Percentiles rank a stretch among this genome's conserved stretches.
Evolutionary conservation across 2,329 filamentous ascomycete species (phyloP).

Genomic region (Ascochyta fabae): DNA sequence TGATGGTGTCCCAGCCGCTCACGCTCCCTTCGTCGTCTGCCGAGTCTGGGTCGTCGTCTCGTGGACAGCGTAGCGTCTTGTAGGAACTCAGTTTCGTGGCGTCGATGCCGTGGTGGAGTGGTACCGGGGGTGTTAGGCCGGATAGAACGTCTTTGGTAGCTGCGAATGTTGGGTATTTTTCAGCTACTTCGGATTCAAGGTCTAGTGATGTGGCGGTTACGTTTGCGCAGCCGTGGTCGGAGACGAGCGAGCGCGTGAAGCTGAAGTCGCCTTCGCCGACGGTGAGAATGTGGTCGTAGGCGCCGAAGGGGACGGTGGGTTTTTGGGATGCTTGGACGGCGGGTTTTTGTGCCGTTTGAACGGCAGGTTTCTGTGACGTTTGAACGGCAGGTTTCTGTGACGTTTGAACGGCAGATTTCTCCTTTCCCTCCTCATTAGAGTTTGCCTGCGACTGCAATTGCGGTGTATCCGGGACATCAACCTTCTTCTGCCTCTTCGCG

Average conservation of each 20-base stretch:
- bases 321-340: conserved; percentile 49
- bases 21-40: conserved; percentile 27
- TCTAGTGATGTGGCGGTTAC: conserved; percentile 76
- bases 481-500: conserved; percentile 19
- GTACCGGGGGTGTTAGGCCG: conserved; percentile 43
- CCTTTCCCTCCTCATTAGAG: no score
- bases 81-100: conserved; percentile 61
- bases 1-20: conserved; percentile 72
- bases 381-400: no score
- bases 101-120: conserved; percentile 65
- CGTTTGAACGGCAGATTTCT: no score
- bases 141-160: conserved; percentile 36
- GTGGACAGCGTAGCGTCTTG: conserved; percentile 33
- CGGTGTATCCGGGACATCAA: not conserved
- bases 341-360: conserved; percentile 50
- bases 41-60: conserved; percentile 23
- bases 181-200: conserved; percentile 61
- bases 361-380: conserved; percentile 2
- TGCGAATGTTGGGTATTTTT: conserved; percentile 56
- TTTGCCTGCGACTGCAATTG: not conserved
- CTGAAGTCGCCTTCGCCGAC: conserved; percentile 82
- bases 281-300: conserved; percentile 73
- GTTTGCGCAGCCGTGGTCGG: conserved; percentile 69
- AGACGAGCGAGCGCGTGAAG: conserved; percentile 71
- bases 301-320: conserved; percentile 71